Conservation (phyloP, 352 stramenopile species). For the Halophytophthora batemanensis region DNA sequence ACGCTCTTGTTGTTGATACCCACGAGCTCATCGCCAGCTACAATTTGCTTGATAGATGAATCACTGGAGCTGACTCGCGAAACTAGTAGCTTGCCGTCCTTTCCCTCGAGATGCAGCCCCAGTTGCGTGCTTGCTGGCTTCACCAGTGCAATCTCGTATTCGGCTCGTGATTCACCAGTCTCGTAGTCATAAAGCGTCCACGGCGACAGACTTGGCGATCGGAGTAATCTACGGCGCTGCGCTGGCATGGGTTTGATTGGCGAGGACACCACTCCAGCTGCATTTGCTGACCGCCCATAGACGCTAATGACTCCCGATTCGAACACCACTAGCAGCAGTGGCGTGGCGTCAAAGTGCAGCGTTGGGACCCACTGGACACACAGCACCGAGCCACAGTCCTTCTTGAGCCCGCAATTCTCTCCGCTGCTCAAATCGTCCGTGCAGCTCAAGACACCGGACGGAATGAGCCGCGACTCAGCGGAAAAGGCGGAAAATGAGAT, state of each 20-base stretch:
- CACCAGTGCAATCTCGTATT: conserved; percentile 64
- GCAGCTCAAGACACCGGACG: conserved; percentile 68
- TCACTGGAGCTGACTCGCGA: conserved; percentile 21
- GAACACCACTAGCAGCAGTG: conserved; percentile 66
- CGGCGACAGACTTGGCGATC: conserved; percentile 53
- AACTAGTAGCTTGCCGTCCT: conserved; percentile 38
- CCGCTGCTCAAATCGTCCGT: conserved; percentile 16
- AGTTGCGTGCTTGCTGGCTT: conserved; percentile 32
- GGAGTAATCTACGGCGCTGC: conserved; percentile 17
- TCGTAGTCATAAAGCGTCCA: conserved; percentile 75
- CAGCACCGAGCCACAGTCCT: conserved; percentile 42
- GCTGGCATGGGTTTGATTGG: conserved; percentile 23
- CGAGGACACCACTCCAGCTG: conserved; percentile 54
- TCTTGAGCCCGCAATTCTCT: too few species aligned
- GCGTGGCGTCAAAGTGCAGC: conserved; percentile 76
- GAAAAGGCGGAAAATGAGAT: conserved; percentile 82
- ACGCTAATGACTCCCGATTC: conserved; percentile 56
- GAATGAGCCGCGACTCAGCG: conserved; percentile 72
- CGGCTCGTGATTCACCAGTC: conserved; percentile 57
- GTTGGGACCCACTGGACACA: conserved; percentile 84
- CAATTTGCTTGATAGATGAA: conserved; percentile 23
- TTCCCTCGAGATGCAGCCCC: conserved; percentile 44
- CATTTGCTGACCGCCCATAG: conserved; percentile 53
- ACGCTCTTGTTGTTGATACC: conserved; percentile 55
- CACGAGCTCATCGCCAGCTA: conserved; percentile 59